Evolutionary conservation across 2,329 filamentous ascomycete species (phyloP), one percentile per base, ranked within the genome.

Genomic region (Aspergillus sp.): DNA sequence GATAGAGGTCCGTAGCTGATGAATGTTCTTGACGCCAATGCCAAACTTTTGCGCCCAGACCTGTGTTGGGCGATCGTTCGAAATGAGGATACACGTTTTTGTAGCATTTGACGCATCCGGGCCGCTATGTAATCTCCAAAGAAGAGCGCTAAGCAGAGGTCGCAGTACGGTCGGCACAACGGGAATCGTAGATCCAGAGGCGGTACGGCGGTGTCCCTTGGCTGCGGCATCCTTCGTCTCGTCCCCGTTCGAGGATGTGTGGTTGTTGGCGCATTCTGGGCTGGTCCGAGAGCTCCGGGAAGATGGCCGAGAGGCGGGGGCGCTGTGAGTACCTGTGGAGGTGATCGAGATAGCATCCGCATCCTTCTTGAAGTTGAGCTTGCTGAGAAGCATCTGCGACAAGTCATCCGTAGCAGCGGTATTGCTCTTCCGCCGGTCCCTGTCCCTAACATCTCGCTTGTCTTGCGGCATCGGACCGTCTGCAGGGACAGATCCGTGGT

Each of bases 41-140:
- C 79, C 79, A 62, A 81, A 82, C 59, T 81, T 81, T 64, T 80
- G 79, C 5, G 80, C 80, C 78, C 78, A 80, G 2, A 74, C 65
- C 62, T 80, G 78, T 6, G 76, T 80, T 50, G 71, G 69, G 13
- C 75, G 77, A 54, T 81, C 78, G 54, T 81, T 81, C 47, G 78
- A 78, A 28, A 81, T 74, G 7, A 82, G 70, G 43, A 81, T 80
- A 46, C 77, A 76, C 30, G 70, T 72, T 59, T 76, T 77, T 1
- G 72, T 66, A 13, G 73, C 70, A 38, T 74, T 74, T 6, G 72
- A 67, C 13, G 74, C 70, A 57, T 74, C 70, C 13, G 74, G 69
- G 43, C 72, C 66, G 52, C 65, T 70, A 66, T 82, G 77, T 19
- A 81, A 68, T 41, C 79, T 77, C 80, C 80, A 82, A 23, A 82